phyloP scores from a whole-genome alignment of 176 grass and related monocot species.

The Oryza australiensis region DNA sequence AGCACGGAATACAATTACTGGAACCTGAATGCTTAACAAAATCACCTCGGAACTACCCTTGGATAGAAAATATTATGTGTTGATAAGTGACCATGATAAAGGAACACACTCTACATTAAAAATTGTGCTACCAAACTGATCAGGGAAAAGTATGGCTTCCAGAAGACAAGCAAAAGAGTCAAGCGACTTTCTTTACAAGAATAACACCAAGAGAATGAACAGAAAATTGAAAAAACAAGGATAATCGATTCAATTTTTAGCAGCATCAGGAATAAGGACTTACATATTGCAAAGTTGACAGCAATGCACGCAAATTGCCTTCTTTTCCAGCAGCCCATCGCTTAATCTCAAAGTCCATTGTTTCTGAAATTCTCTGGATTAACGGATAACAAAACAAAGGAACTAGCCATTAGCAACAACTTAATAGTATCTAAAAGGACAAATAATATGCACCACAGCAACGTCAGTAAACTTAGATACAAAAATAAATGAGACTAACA shows the following conservation, averaged over 20 bases:
- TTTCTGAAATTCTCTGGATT: conserved; percentile 85
- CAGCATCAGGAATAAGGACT: conserved; percentile 38
- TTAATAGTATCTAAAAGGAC: conserved; percentile 8
- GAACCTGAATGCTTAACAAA: conserved; percentile 15
- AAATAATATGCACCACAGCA: not conserved
- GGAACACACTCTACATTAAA: not conserved
- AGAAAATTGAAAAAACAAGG: not conserved
- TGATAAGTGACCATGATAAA: not conserved
- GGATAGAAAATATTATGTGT: not conserved
- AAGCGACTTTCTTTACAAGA: conserved; percentile 1
- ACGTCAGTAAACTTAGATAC: not conserved
- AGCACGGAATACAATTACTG: not conserved
- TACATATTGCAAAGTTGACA: conserved; percentile 98
- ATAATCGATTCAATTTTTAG: conserved; percentile 12
- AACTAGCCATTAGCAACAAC: conserved; percentile 20
- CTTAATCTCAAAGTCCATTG: conserved; percentile 93
- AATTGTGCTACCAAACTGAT: conserved; percentile 1
- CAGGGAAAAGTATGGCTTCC: not conserved
- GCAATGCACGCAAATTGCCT: conserved; percentile 89
- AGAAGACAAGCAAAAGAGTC: not conserved
- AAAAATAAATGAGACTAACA: conserved; percentile 12
- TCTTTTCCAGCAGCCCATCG: conserved; percentile 98
- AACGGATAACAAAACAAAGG: conserved; percentile 32
- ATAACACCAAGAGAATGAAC: not conserved
- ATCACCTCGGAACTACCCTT: not conserved